Percentiles rank a stretch among this genome's conserved stretches.
Conservation (phyloP, 2,329 filamentous ascomycete genomes). For the Sphaerulina populicola region DNA sequence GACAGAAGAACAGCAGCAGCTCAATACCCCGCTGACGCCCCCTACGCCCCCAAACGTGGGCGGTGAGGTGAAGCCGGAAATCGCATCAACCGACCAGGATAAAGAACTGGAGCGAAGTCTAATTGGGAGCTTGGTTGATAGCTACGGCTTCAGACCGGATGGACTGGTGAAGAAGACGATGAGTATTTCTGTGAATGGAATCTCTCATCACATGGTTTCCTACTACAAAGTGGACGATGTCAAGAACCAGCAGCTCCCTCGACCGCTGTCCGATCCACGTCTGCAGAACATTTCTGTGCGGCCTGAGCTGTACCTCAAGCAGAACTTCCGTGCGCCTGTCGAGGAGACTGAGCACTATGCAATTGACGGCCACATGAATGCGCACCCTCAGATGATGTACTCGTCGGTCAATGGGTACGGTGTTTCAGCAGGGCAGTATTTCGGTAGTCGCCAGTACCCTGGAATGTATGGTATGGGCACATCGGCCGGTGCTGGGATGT, state of each 20-base stretch:
- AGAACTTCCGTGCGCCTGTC: slow-evolving; percentile 35
- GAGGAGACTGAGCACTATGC: slow-evolving; percentile 34
- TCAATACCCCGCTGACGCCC: slow-evolving; percentile 30
- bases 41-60: slow-evolving; percentile 24
- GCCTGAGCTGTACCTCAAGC: slow-evolving; percentile 34
- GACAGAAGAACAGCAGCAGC: slow-evolving; percentile 24
- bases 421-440: slow-evolving; percentile 29
- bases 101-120: slow-evolving; percentile 51
- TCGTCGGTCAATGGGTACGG: slow-evolving; percentile 27
- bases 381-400: slow-evolving; percentile 32
- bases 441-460: slow-evolving; percentile 25
- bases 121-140: slow-evolving; percentile 79
- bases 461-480: slow-evolving; percentile 27
- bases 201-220: slow-evolving; percentile 76
- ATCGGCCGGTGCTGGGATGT: slow-evolving; percentile 23
- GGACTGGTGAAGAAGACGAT: slow-evolving; percentile 91
- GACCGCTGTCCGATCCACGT: slow-evolving; percentile 50
- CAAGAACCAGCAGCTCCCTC: slow-evolving; percentile 50
- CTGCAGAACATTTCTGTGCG: slow-evolving; percentile 31
- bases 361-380: slow-evolving; percentile 31
- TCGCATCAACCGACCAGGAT: slow-evolving; percentile 30
- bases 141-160: slow-evolving; percentile 73
- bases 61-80: slow-evolving; percentile 26
- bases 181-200: slow-evolving; percentile 63
- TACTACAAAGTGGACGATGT: slow-evolving; percentile 82